phyloP scores from a whole-genome alignment of 2,329 filamentous ascomycete genomes.

The Diaporthe nobilis region DNA sequence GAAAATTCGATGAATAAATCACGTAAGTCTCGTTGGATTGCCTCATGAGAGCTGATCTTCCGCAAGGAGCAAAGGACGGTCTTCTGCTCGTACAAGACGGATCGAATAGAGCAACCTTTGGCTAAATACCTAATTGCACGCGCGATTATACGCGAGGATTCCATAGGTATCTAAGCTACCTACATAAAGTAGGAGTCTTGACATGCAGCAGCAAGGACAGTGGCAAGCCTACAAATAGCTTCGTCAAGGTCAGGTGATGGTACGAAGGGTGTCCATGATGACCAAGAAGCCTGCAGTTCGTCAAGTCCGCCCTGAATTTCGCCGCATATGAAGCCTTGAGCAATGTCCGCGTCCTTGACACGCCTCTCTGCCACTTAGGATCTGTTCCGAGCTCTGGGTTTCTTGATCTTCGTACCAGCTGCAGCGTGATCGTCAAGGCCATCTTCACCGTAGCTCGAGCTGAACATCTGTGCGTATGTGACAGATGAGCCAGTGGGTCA shows the following conservation, averaged over 20 bases:
- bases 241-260: too few species aligned
- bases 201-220: neutral
- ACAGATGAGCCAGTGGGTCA: too few species aligned
- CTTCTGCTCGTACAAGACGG: neutral
- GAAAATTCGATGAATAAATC: neutral
- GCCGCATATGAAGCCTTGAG: too few species aligned
- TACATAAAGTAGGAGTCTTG: neutral
- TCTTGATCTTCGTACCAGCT: too few species aligned
- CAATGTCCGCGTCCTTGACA: too few species aligned
- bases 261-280: too few species aligned
- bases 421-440: neutral
- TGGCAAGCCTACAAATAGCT: neutral
- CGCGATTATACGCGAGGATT: neutral
- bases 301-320: too few species aligned
- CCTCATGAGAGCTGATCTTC: neutral
- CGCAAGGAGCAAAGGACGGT: neutral
- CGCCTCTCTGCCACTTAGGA: accelerated
- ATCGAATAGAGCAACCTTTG: neutral
- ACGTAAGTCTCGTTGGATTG: neutral
- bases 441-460: neutral
- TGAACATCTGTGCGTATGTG: neutral
- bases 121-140: neutral
- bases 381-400: too few species aligned
- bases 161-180: neutral
- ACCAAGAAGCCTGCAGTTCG: too few species aligned